Evolutionary conservation across 2,329 filamentous ascomycete genomes (phyloP).

Genomic region (Aureobasidium sp.): DNA sequence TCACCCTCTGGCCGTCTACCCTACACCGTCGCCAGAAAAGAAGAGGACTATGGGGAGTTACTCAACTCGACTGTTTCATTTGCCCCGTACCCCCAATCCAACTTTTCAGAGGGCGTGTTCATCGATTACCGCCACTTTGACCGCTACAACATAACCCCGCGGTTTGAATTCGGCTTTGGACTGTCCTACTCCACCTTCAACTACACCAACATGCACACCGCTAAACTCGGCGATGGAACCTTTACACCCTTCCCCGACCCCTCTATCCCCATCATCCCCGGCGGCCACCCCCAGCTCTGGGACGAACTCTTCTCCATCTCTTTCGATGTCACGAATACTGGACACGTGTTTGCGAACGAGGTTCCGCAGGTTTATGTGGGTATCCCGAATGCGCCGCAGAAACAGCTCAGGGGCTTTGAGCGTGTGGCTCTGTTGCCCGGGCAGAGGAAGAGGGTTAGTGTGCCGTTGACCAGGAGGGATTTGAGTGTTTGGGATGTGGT

Average conservation of each 20-base stretch:
- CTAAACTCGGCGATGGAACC: conserved; percentile 52
- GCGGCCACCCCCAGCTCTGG: conserved; percentile 54
- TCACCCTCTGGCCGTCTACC: conserved; percentile 77
- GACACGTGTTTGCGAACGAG: conserved; percentile 41
- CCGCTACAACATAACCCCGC: conserved; percentile 31
- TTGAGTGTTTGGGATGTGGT: conserved; percentile 55
- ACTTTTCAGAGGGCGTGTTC: conserved; percentile 34
- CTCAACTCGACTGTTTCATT: conserved; percentile 20
- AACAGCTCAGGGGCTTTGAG: conserved; percentile 53
- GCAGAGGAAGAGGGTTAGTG: conserved; percentile 39
- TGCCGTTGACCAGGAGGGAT: conserved; percentile 51
- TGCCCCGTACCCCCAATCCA: conserved; percentile 18
- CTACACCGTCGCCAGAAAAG: conserved; percentile 70
- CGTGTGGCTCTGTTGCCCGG: conserved; percentile 46
- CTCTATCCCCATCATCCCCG: conserved; percentile 35
- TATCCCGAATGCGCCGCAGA: conserved; percentile 21
- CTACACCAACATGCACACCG: conserved; percentile 31
- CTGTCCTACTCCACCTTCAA: conserved; percentile 36
- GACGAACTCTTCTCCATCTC: conserved; percentile 51
- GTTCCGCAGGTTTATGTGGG: conserved; percentile 46
- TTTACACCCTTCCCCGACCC: conserved; percentile 27
- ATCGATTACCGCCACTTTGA: conserved; percentile 40
- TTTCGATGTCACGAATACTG: conserved; percentile 54
- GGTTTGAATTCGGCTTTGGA: conserved; percentile 38
- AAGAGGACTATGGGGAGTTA: conserved; percentile 54